Base-by-base conservation (phyloP, 2,329 filamentous ascomycete species). In the Hymenoscyphus fructigenus region DNA sequence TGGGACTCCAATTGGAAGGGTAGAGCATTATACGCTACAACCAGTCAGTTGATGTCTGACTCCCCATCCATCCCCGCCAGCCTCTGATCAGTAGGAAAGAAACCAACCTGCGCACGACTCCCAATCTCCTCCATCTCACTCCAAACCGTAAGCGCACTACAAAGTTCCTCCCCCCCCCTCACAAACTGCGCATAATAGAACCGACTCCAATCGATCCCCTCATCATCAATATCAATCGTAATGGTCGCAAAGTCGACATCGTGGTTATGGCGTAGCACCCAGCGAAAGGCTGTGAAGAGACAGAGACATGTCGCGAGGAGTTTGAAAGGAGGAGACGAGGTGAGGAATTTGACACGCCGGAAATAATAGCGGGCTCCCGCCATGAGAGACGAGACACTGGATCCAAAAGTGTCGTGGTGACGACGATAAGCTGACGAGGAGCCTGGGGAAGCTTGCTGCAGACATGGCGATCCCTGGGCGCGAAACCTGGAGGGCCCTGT, bases 101-200 rank as follows among this genome's bases (percentile, higher is more conserved):
- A 58, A 65, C 70, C 2, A 36, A 65, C 67, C 69, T 71, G 67
- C 14, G 71, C 73, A n/a, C 66, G 64, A 63, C 67, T 73, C 9
- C 70, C 72, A 53, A 73, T 72, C 26, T 67, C 64, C 62, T 74
- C 73, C n/a, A 75, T 70, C 41, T 70, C 59, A 55, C 65, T 67
- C 72, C 72, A 75, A 9, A 71, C 59, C 71, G 73, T 69, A 2
- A 74, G 59, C 26, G 73, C 70, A 67, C 70, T 71, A 59, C 73
- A 75, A 2, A 75, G 62, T 34, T 71, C 69, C 61, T 73, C 70
- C 12, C 69, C 68, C 0, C 68, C 67, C 15, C 71, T 71, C 5
- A 71, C 73, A 69, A 70, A 71, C 64, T 73, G 70, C n/a, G 73
- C 68, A 63, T 73, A 74, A 26, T 67, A 66, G 17, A 71, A 63